Percentiles rank a stretch among this genome's conserved stretches.
Conservation (phyloP, 352 stramenopile species). For the Pythium phragmitis region DNA sequence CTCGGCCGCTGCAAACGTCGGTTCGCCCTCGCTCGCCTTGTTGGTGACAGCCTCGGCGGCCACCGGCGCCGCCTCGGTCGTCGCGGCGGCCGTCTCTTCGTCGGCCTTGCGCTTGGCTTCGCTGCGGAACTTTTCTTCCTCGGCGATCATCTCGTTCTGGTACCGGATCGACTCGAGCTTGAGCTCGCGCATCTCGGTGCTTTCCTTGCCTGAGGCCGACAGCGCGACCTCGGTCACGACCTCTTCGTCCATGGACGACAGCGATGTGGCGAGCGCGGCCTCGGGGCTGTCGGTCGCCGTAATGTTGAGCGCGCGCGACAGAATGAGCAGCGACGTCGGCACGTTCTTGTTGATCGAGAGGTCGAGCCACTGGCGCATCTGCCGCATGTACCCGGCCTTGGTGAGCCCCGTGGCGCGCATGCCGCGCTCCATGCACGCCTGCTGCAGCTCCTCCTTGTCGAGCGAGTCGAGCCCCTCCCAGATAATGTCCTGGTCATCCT, state of each 20-base stretch:
- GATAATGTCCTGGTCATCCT: slow-evolving; percentile 98
- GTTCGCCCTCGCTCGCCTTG: slow-evolving; percentile 6
- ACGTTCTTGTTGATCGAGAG: slow-evolving; percentile 98
- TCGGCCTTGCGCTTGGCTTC: slow-evolving; percentile 76
- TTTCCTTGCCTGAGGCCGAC: slow-evolving; percentile 64
- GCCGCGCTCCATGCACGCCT: slow-evolving; percentile 96
- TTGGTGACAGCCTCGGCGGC: slow-evolving; percentile 5
- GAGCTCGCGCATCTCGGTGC: slow-evolving; percentile 71
- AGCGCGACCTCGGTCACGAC: slow-evolving; percentile 86
- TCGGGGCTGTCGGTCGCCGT: slow-evolving; percentile 81
- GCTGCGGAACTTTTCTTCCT: slow-evolving; percentile 90
- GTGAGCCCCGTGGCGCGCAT: slow-evolving; percentile 97
- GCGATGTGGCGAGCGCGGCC: slow-evolving; percentile 82
- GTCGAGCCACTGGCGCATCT: slow-evolving; percentile 98
- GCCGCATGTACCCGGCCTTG: slow-evolving; percentile 94
- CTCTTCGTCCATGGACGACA: slow-evolving; percentile 88
- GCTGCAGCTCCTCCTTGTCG: slow-evolving; percentile 97
- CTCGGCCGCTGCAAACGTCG: slow-evolving; percentile 23
- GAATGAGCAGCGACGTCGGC: slow-evolving; percentile 97
- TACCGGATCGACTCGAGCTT: slow-evolving; percentile 92
- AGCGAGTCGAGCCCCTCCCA: slow-evolving; percentile 98
- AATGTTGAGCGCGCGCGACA: slow-evolving; percentile 97
- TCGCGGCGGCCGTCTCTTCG: slow-evolving; percentile 55
- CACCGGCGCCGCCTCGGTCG: slow-evolving; percentile 20
- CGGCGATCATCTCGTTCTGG: slow-evolving; percentile 95